These are phyloP conservation scores for Sanghuangporus baumii DNA, from an alignment of 1,284 basidiomycete species.

Conservation along the genomic window DNA sequence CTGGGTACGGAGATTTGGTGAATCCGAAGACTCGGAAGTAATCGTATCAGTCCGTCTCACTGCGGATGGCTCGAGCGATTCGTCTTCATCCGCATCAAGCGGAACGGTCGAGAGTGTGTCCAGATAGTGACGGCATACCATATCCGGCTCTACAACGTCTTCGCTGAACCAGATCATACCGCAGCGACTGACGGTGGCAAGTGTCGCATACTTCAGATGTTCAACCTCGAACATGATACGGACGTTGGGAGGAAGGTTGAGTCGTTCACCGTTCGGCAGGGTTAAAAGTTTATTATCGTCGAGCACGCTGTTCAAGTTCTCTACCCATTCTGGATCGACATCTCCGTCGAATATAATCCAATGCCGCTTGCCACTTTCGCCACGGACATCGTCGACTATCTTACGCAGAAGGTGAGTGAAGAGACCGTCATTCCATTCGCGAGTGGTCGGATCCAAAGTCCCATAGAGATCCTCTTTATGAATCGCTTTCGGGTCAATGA, in stretches of 20 bases:
- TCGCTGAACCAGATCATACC: slow-evolving; percentile 99
- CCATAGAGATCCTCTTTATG: slow-evolving; percentile 98
- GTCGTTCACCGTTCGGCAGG: slow-evolving; percentile 95
- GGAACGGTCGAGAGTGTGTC: slow-evolving; percentile 70
- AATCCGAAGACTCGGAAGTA: slow-evolving; percentile 45
- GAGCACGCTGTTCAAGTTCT: slow-evolving; percentile 98
- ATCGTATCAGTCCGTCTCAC: slow-evolving; percentile 54
- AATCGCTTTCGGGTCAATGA: slow-evolving; percentile 99
- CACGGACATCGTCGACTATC: slow-evolving; percentile 97
- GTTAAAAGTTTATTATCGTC: slow-evolving; percentile 99
- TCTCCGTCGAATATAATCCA: slow-evolving; percentile 99
- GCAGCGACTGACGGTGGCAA: slow-evolving; percentile 98
- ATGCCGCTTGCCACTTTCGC: slow-evolving; percentile 93
- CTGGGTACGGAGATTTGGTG: slow-evolving; percentile 73
- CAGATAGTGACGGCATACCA: slow-evolving; percentile 92
- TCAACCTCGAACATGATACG: slow-evolving; percentile 99
- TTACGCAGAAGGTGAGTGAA: slow-evolving; percentile 98
- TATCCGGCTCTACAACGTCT: slow-evolving; percentile 84
- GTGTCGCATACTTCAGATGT: slow-evolving; percentile 94
- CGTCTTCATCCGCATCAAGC: slow-evolving; percentile 92
- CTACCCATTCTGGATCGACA: slow-evolving; percentile 99
- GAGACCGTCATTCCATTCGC: slow-evolving; percentile 99
- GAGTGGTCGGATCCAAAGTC: slow-evolving; percentile 93
- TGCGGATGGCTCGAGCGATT: slow-evolving; percentile 50
- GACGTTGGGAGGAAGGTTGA: slow-evolving; percentile 95